Evolutionary conservation across 805 yeast species (phyloP).

Genomic region (Starmerella stellata): DNA sequence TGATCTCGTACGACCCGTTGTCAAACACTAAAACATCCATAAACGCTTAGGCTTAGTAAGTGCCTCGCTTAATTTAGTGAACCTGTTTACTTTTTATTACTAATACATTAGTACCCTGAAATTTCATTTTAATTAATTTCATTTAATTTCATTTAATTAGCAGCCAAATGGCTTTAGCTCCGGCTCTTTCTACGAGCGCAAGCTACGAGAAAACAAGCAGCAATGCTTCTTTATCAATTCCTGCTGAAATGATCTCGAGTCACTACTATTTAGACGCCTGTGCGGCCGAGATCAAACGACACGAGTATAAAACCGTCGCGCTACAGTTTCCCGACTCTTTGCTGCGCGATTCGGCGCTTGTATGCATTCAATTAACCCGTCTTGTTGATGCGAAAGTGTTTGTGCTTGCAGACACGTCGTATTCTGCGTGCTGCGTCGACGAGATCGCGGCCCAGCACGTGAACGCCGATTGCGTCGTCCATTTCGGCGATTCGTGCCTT

Average conservation of each 20-base stretch:
- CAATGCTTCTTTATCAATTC: too few relatives aligned
- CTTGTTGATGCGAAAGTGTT: slow-evolving; percentile 32
- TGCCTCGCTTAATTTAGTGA: background rate
- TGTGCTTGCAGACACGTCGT: slow-evolving; percentile 89
- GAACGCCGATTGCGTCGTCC: slow-evolving; percentile 64
- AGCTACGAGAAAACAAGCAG: too few relatives aligned
- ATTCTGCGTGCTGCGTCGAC: slow-evolving; percentile 88
- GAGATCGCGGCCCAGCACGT: slow-evolving; percentile 95
- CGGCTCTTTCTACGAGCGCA: too few relatives aligned
- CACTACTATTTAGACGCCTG: slow-evolving; percentile 42
- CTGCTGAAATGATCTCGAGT: too few relatives aligned
- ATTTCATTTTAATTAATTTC: too few relatives aligned
- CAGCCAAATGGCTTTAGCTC: too few relatives aligned
- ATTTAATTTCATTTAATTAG: too few relatives aligned
- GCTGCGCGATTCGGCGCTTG: slow-evolving; percentile 58
- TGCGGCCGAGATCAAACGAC: slow-evolving; percentile 25
- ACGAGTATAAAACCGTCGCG: slow-evolving; percentile 39
- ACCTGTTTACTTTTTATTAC: too few relatives aligned
- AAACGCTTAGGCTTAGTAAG: background rate
- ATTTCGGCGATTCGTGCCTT: slow-evolving; percentile 89
- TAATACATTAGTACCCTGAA: too few relatives aligned
- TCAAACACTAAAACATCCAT: slow-evolving; percentile 41
- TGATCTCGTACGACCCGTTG: slow-evolving; percentile 75
- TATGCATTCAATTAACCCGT: too few relatives aligned
- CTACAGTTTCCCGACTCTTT: slow-evolving; percentile 79